phyloP scores from a whole-genome alignment of 2,329 filamentous ascomycete species.

The Ustulina deusta region DNA sequence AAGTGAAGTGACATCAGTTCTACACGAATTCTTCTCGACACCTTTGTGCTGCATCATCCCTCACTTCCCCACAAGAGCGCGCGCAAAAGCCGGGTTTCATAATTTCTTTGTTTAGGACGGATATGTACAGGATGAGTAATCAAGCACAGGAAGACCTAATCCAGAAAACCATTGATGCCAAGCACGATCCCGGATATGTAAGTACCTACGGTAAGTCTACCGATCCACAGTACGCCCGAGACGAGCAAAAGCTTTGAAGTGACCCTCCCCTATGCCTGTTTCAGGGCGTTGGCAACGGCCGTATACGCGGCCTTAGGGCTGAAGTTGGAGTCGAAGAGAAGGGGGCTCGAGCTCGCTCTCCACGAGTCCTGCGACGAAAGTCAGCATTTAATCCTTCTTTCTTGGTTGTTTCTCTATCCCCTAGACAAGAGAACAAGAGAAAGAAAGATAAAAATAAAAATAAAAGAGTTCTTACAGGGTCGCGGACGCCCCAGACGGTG shows the following conservation, averaged over 20 bases:
- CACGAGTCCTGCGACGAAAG: constrained; percentile 59
- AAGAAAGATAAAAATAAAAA: background rate
- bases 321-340: constrained; percentile 66
- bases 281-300: constrained; percentile 53
- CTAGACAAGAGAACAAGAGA: background rate
- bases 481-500: constrained; percentile 70
- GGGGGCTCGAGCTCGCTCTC: constrained; percentile 61
- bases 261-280: constrained; percentile 7
- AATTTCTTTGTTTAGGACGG: background rate
- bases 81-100: background rate
- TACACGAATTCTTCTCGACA: background rate
- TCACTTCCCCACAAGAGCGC: background rate
- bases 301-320: constrained; percentile 65
- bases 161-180: background rate
- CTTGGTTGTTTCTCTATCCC: background rate
- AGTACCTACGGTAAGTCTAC: background rate
- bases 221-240: background rate
- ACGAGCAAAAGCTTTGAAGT: background rate
- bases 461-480: constrained; percentile 52
- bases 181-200: background rate
- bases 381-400: constrained; percentile 10
- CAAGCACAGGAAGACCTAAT: constrained; percentile 4
- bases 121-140: constrained; percentile 30
- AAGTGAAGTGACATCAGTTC: background rate
- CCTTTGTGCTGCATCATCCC: background rate